These are phyloP conservation scores for Penicillium hesseltinei DNA, from an alignment of 2,329 filamentous ascomycete genomes.

Conservation along the genomic window DNA sequence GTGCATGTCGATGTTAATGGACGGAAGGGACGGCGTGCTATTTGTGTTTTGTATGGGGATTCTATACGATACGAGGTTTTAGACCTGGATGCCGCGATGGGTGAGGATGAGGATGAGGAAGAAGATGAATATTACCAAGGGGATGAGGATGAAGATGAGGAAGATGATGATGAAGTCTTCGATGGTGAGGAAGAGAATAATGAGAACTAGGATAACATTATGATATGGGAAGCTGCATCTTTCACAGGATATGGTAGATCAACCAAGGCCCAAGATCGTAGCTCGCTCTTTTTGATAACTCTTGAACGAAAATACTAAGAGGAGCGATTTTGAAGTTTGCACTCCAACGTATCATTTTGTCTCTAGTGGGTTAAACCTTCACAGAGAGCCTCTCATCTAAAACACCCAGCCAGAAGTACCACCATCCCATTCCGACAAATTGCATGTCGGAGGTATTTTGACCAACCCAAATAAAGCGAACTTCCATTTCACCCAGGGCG, in stretches of 20 bases:
- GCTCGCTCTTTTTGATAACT: too few species aligned
- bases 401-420: too few species aligned
- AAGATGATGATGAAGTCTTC: neutral
- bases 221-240: neutral
- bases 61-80: slow-evolving; percentile 55
- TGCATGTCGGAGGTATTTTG: too few species aligned
- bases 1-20: slow-evolving; percentile 56
- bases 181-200: neutral
- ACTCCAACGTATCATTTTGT: too few species aligned
- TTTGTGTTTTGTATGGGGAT: slow-evolving; percentile 56
- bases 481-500: too few species aligned
- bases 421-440: too few species aligned
- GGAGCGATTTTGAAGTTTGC: too few species aligned
- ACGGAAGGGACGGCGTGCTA: slow-evolving; percentile 51
- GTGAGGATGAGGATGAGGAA: slow-evolving; percentile 31
- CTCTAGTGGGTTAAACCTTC: too few species aligned
- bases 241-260: neutral
- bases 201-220: neutral
- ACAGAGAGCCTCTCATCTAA: too few species aligned
- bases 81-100: slow-evolving; percentile 51
- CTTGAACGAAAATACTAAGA: too few species aligned
- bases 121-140: slow-evolving; percentile 30
- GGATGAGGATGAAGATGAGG: slow-evolving; percentile 26
- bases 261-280: neutral
- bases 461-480: too few species aligned